Evolutionary conservation across 2,329 filamentous ascomycete genomes (phyloP).

Genomic region (Claviceps spartinae): DNA sequence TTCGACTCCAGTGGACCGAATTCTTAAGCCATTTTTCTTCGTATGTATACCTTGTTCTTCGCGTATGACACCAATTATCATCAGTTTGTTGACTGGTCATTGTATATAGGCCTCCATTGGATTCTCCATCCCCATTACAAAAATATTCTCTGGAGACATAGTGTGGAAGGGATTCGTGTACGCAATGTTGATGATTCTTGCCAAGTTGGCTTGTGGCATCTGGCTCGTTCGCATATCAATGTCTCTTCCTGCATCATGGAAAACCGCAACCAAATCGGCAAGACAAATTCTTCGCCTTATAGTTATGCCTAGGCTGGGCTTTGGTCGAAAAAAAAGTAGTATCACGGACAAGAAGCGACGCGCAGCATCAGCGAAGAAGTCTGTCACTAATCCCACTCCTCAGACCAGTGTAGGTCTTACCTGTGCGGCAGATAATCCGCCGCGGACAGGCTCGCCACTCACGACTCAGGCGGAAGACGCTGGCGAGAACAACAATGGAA

Average conservation of each 20-base stretch:
- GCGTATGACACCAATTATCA: neutral
- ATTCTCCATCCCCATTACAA: slow-evolving; percentile 62
- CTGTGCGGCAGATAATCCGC: neutral
- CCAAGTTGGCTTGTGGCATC: slow-evolving; percentile 45
- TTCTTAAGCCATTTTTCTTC: slow-evolving; percentile 63
- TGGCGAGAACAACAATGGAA: neutral
- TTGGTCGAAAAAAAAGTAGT: neutral
- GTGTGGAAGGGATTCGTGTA: slow-evolving; percentile 67
- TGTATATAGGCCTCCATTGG: slow-evolving; percentile 39
- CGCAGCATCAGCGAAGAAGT: neutral
- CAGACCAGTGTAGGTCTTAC: neutral
- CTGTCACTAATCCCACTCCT: neutral
- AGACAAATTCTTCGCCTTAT: neutral
- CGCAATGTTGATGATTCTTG: slow-evolving; percentile 52
- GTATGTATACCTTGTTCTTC: slow-evolving; percentile 19
- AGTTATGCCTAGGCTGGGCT: neutral
- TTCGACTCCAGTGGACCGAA: slow-evolving; percentile 23
- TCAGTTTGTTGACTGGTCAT: neutral
- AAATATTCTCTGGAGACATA: slow-evolving; percentile 49
- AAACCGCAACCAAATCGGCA: neutral
- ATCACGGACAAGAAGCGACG: neutral
- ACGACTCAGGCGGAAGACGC: neutral
- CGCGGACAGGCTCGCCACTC: neutral
- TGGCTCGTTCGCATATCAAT: slow-evolving; percentile 34
- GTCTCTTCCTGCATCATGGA: neutral